These are phyloP conservation scores for Cladochytrium tenue DNA, from an alignment of 371 early-diverging fungal genomes.

Conservation along the genomic window DNA sequence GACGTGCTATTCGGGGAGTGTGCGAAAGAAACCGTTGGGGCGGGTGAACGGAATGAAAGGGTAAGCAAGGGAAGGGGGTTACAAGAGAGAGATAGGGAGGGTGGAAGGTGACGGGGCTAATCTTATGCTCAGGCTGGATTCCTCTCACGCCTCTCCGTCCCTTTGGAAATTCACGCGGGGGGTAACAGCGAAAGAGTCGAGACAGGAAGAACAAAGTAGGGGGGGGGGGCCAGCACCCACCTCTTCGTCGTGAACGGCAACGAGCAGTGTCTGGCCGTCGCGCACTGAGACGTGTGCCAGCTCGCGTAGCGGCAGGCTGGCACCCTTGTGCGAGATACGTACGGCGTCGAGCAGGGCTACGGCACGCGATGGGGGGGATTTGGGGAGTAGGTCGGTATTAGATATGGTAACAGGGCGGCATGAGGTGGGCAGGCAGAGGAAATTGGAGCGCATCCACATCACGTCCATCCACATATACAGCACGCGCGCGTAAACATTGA, in stretches of 20 bases:
- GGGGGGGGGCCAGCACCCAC: slow-evolving; percentile 37
- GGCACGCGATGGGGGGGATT: slow-evolving; percentile 1
- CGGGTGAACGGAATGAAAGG: too few species aligned
- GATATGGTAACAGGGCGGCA: slow-evolving; percentile 6
- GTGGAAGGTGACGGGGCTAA: too few species aligned
- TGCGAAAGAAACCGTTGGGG: too few species aligned
- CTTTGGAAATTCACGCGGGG: slow-evolving; percentile 53
- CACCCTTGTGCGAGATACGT: slow-evolving; percentile 61
- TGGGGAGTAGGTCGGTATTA: not conserved
- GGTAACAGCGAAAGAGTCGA: not conserved
- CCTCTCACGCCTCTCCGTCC: too few species aligned
- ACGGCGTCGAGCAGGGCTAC: slow-evolving; percentile 79
- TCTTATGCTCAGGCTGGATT: too few species aligned
- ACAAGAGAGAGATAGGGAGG: too few species aligned
- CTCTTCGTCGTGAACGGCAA: slow-evolving; percentile 76
- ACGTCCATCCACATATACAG: too few species aligned
- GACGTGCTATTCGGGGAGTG: slow-evolving; percentile 14
- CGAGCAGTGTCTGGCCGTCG: slow-evolving; percentile 83
- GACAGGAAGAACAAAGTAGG: not conserved
- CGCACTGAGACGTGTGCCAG: slow-evolving; percentile 82
- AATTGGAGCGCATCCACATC: too few species aligned
- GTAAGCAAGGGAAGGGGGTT: too few species aligned
- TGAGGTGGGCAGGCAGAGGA: too few species aligned
- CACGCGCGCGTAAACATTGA: too few species aligned
- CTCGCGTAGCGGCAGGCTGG: slow-evolving; percentile 62